Percentiles rank a stretch among this genome's conserved stretches.
Evolutionary conservation across 2,329 filamentous ascomycete species (phyloP).

Genomic region (Orbilia javanica): DNA sequence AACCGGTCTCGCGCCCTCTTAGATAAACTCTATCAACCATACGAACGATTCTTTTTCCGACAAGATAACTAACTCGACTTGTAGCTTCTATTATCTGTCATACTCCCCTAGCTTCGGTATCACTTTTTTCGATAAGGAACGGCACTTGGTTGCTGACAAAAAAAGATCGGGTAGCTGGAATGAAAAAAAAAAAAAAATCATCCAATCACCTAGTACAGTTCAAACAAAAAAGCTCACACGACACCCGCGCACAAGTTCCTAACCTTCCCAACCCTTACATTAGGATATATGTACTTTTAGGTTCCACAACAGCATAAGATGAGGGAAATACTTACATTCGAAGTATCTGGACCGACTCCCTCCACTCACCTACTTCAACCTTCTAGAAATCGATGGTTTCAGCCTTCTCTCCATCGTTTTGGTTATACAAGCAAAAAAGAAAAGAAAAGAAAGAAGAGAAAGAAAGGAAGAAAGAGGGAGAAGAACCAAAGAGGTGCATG

Average conservation of each 20-base stretch:
- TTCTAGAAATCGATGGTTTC: background rate
- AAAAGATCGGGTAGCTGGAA: too few species aligned
- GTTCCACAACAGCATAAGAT: constrained; percentile 13
- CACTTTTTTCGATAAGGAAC: background rate
- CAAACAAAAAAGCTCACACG: constrained; percentile 8
- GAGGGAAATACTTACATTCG: constrained; percentile 13
- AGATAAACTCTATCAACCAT: background rate
- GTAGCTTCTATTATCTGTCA: too few species aligned
- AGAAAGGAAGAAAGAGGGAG: too few species aligned
- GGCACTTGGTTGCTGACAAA: too few species aligned
- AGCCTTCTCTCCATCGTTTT: background rate
- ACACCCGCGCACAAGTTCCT: too few species aligned
- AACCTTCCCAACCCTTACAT: too few species aligned
- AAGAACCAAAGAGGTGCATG: too few species aligned
- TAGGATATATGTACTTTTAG: background rate
- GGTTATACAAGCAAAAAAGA: background rate
- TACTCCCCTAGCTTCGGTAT: too few species aligned
- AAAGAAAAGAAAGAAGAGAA: too few species aligned
- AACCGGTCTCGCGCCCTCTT: background rate
- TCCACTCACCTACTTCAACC: background rate
- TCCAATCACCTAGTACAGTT: too few species aligned
- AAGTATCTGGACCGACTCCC: background rate
- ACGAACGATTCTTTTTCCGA: background rate
- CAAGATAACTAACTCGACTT: too few species aligned
- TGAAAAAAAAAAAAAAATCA: too few species aligned